Percentiles rank a stretch among this genome's conserved stretches.
Conservation (phyloP, 2,329 filamentous ascomycete genomes). For the Ophidiomyces ophidiicola region DNA sequence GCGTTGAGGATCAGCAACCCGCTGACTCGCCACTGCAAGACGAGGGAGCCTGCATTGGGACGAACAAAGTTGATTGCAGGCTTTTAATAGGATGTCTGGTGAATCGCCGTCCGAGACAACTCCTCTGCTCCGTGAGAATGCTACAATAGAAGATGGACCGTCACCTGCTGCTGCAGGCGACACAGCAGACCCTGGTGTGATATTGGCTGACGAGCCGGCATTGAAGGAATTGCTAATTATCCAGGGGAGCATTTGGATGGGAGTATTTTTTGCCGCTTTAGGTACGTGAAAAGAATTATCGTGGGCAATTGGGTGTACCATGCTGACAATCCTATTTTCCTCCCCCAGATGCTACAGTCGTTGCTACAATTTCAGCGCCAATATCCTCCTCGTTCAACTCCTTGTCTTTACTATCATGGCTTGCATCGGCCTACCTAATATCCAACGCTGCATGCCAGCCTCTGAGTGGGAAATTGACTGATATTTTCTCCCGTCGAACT, state of each 20-base stretch:
- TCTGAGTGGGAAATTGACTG: slow-evolving; percentile 70
- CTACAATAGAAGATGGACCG: slow-evolving; percentile 2
- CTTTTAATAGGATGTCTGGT: slow-evolving; percentile 3
- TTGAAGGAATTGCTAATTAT: slow-evolving; percentile 38
- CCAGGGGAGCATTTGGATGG: slow-evolving; percentile 41
- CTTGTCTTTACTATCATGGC: slow-evolving; percentile 71
- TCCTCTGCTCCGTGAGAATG: slow-evolving; percentile 12
- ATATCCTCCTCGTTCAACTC: slow-evolving; percentile 76
- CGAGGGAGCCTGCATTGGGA: no score
- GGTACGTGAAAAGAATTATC: slow-evolving; percentile 23
- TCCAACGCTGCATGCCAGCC: slow-evolving; percentile 80
- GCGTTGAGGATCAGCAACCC: no score
- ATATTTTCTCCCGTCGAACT: slow-evolving; percentile 71
- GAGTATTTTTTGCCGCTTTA: slow-evolving; percentile 46
- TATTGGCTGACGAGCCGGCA: slow-evolving; percentile 34
- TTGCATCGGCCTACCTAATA: slow-evolving; percentile 77
- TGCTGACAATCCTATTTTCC: slow-evolving; percentile 7
- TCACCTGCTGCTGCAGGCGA: slow-evolving; percentile 1
- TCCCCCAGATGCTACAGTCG: slow-evolving; percentile 58
- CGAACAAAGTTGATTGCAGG: no score
- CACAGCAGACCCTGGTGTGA: slow-evolving; percentile 11
- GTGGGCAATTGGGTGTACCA: not conserved
- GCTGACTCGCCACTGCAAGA: no score
- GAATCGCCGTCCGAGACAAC: slow-evolving; percentile 13
- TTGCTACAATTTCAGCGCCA: slow-evolving; percentile 71